phyloP scores from a whole-genome alignment of 2,329 filamentous ascomycete species.

The Rutstroemia sp. region DNA sequence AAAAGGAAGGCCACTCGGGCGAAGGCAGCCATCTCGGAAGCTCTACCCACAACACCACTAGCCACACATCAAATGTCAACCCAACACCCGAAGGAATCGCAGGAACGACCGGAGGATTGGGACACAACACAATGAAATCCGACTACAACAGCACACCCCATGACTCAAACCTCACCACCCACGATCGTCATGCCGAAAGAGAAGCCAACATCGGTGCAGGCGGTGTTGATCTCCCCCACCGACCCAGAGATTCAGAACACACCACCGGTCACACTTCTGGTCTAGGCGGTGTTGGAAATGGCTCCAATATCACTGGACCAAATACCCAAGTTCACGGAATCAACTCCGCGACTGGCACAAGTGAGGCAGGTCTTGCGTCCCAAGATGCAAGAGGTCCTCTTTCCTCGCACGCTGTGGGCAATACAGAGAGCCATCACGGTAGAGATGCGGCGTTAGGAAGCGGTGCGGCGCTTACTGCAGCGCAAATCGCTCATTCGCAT shows the following conservation, averaged over 20 bases:
- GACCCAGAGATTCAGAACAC: slow-evolving; percentile 1
- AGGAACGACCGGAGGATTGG: not conserved
- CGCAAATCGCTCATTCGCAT: not conserved
- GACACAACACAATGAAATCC: not conserved
- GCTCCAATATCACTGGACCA: not conserved
- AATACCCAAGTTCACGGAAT: not conserved
- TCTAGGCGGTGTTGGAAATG: not conserved
- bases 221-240: not conserved
- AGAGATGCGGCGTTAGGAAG: not conserved
- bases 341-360: not conserved
- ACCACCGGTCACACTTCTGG: not conserved
- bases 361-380: not conserved
- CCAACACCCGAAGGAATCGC: not conserved
- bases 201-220: slow-evolving; percentile 7
- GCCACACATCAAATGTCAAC: not conserved
- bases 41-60: slow-evolving; percentile 10
- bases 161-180: not conserved
- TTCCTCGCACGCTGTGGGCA: not conserved
- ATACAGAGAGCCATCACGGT: not conserved
- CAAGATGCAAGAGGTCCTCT: not conserved
- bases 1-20: slow-evolving; percentile 4
- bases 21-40: slow-evolving; percentile 13
- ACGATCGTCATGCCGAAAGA: slow-evolving; percentile 6
- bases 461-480: not conserved
- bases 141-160: not conserved